Conservation (phyloP, 352 stramenopile species). For the Peronospora destructor region DNA sequence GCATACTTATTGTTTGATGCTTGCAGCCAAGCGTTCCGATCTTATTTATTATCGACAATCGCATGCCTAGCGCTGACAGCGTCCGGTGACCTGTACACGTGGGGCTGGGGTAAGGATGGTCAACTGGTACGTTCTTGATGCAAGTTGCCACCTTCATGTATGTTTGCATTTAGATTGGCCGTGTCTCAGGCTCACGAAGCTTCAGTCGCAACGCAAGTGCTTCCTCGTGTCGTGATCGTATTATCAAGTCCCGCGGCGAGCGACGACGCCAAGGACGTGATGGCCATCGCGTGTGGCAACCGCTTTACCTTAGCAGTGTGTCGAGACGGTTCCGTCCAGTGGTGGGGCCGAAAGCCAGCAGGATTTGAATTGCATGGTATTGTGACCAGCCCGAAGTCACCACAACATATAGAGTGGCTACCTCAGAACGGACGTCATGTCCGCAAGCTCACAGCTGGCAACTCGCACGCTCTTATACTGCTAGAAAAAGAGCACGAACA, state of each 20-base stretch:
- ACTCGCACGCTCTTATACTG: slow-evolving; percentile 29
- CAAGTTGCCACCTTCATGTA: background rate
- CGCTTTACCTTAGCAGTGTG: slow-evolving; percentile 47
- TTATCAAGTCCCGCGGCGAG: slow-evolving; percentile 18
- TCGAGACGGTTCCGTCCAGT: slow-evolving; percentile 38
- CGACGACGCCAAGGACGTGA: slow-evolving; percentile 22
- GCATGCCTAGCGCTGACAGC: slow-evolving; percentile 33
- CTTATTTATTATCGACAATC: slow-evolving; percentile 12
- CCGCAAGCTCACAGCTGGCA: slow-evolving; percentile 19
- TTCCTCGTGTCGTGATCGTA: slow-evolving; percentile 44
- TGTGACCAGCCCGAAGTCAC: slow-evolving; percentile 4
- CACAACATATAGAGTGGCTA: slow-evolving; percentile 9
- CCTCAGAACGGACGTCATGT: slow-evolving; percentile 6
- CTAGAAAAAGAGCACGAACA: slow-evolving; percentile 2
- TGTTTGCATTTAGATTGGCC: slow-evolving; percentile 6
- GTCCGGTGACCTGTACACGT: slow-evolving; percentile 68
- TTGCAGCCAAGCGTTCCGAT: background rate
- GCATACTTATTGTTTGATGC: background rate
- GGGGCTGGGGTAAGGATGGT: slow-evolving; percentile 64
- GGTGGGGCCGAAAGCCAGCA: slow-evolving; percentile 36
- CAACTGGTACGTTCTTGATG: slow-evolving; percentile 47
- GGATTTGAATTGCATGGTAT: background rate
- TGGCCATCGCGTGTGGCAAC: slow-evolving; percentile 40
- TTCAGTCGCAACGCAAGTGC: slow-evolving; percentile 21
- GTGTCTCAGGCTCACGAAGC: slow-evolving; percentile 15